phyloP scores from a whole-genome alignment of 192 early-diverging fungal genomes.

The Coemansia asiatica region DNA sequence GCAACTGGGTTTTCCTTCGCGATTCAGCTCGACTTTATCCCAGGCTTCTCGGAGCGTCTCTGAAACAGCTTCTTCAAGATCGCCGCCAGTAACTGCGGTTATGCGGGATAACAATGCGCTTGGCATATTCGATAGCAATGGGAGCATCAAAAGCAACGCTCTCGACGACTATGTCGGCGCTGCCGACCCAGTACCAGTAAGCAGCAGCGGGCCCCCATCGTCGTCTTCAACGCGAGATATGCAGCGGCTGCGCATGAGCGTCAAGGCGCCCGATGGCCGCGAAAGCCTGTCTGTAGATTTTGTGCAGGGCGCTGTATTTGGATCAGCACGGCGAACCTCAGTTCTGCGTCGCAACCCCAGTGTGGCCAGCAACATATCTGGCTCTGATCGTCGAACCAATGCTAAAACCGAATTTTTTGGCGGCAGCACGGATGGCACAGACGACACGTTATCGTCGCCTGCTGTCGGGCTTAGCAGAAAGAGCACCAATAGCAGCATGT shows the following conservation, averaged over 20 bases:
- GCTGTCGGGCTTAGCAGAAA: conserved; percentile 7
- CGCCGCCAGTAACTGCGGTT: neutral
- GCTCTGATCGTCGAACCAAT: neutral
- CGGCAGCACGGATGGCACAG: conserved; percentile 3
- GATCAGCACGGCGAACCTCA: conserved; percentile 47
- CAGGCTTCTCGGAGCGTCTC: neutral
- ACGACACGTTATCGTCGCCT: neutral
- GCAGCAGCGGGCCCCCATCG: neutral
- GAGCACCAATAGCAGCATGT: conserved; percentile 8
- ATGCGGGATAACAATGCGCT: conserved; percentile 16
- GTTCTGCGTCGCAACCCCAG: conserved; percentile 45
- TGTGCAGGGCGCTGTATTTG: conserved; percentile 54
- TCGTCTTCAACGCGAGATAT: neutral
- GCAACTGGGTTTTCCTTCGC: neutral
- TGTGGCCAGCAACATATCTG: conserved; percentile 17
- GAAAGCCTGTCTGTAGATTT: conserved; percentile 54
- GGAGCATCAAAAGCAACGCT: neutral
- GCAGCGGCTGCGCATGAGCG: conserved; percentile 39
- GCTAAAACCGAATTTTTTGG: conserved; percentile 11
- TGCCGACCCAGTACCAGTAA: neutral
- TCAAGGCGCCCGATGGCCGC: conserved; percentile 38
- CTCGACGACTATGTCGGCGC: neutral
- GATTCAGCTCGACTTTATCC: neutral
- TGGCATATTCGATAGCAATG: conserved; percentile 13
- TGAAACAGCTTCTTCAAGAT: neutral